Evolutionary conservation across 768 basidiomycete species (phyloP).

Genomic region (Phaffia australis): DNA sequence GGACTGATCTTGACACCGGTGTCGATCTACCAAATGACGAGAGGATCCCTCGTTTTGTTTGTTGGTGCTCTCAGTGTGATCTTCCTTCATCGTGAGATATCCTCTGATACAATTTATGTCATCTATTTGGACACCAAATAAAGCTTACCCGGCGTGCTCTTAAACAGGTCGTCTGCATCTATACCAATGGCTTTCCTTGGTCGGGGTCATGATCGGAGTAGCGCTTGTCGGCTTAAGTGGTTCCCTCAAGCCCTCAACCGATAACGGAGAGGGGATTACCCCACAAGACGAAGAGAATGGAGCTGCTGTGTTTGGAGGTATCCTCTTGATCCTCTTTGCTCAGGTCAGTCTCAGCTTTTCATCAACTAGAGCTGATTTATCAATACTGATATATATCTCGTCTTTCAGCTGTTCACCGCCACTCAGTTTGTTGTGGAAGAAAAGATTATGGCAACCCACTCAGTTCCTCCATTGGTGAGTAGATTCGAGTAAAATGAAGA

Average conservation of each 20-base stretch:
- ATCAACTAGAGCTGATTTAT: neutral
- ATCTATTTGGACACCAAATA: neutral
- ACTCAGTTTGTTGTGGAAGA: slow-evolving; percentile 73
- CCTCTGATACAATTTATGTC: neutral
- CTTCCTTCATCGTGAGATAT: slow-evolving; percentile 74
- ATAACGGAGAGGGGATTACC: slow-evolving; percentile 56
- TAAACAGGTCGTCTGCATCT: slow-evolving; percentile 12
- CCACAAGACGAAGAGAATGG: slow-evolving; percentile 34
- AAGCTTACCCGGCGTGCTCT: neutral
- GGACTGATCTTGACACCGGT: slow-evolving; percentile 94
- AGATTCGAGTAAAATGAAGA: no score
- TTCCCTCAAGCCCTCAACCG: slow-evolving; percentile 46
- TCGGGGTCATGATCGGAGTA: slow-evolving; percentile 39
- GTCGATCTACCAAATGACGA: slow-evolving; percentile 36
- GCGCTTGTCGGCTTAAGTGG: slow-evolving; percentile 63
- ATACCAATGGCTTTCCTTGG: slow-evolving; percentile 25
- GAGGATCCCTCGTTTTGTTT: slow-evolving; percentile 81
- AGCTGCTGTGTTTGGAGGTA: slow-evolving; percentile 45
- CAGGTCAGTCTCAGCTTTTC: slow-evolving; percentile 49
- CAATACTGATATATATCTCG: neutral
- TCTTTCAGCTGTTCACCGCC: slow-evolving; percentile 47
- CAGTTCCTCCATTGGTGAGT: slow-evolving; percentile 66
- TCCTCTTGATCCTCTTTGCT: slow-evolving; percentile 83
- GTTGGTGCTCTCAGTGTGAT: slow-evolving; percentile 83
- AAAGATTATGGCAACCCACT: slow-evolving; percentile 81